Base-by-base conservation (phyloP, 108 stramenopile species). In the Fragilariopsis cylindrus region DNA sequence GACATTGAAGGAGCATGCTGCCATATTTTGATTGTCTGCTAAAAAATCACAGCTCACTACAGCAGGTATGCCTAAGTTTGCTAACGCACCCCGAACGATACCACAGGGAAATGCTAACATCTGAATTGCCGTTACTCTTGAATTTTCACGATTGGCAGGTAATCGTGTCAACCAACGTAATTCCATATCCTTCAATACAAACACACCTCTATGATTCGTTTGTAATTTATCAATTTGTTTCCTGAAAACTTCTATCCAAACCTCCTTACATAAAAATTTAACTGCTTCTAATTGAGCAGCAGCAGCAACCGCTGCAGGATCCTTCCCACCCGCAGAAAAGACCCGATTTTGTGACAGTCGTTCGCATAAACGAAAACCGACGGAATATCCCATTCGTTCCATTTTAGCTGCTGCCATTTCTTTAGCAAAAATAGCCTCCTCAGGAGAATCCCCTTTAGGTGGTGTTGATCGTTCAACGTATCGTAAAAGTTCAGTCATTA, bases 221-320 rank as follows among this genome's bases (percentile, higher is more conserved):
- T 97, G 97, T 49, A 97, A 75, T 73, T 97, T 97, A 63, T 97
- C 97, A 65, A 97, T 91, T 81, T 96, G 92, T 72, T 97, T 97
- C 5, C 93, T 81, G 65, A 96, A 97, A 43, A 97, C 83, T 65
- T 95, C 95, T 47, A 79, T 90, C 97, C 97, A 97, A 65, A 97
- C 84, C 76, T 96, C 97, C 69, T 97, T 97, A 84, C 97, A 97
- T 11, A 97, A 70, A 76, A 97, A 97, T 73, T 97, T 97, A 70
- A 97, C 91, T 7, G 93, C 93, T 60, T 97, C 97, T 65, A 97
- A 75, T 71, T 94, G 94, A 3, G 85, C 62, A 1, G 81, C 82
- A 0, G 89, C 83, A 7, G 76, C 76, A 4, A 77, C 87, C 39
- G 60, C 44, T 54, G 81, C 72, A 7, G 76, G 75, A 63, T 88